A percentile compares a stretch with the other conserved stretches of the same genome.
Conservation (phyloP, 768 basidiomycete species). For the Termitomyces eurrhizus region DNA sequence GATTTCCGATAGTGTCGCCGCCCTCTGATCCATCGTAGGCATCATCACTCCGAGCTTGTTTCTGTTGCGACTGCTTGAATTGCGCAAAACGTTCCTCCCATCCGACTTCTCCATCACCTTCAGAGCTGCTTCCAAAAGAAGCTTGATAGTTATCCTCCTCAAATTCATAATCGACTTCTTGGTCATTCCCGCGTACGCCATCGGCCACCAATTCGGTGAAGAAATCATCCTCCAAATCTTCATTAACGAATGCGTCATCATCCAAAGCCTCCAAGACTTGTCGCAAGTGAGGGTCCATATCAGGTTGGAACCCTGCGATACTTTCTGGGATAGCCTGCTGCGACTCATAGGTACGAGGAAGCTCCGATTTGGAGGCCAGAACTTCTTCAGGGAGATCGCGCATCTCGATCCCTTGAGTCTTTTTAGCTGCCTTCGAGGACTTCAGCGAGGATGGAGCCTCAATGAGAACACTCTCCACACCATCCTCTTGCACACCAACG, state of each 20-base stretch:
- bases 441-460: slow-evolving; percentile 58
- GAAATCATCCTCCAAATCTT: slow-evolving; percentile 68
- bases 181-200: slow-evolving; percentile 63
- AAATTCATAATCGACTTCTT: slow-evolving; percentile 66
- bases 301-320: slow-evolving; percentile 86
- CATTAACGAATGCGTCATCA: slow-evolving; percentile 92
- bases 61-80: slow-evolving; percentile 68
- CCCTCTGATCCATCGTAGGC: slow-evolving; percentile 56
- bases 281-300: slow-evolving; percentile 93
- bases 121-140: slow-evolving; percentile 8
- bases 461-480: slow-evolving; percentile 76
- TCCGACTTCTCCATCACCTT: slow-evolving; percentile 23
- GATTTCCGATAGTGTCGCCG: slow-evolving; percentile 74
- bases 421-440: slow-evolving; percentile 28
- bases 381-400: slow-evolving; percentile 64
- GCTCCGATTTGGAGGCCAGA: slow-evolving; percentile 68
- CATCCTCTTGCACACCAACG: slow-evolving; percentile 73
- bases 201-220: slow-evolving; percentile 68
- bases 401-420: slow-evolving; percentile 33
- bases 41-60: slow-evolving; percentile 41
- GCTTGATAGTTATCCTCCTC: slow-evolving; percentile 43
- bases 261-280: slow-evolving; percentile 93
- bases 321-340: slow-evolving; percentile 78
- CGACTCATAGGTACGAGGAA: slow-evolving; percentile 71
- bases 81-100: slow-evolving; percentile 83